These are phyloP conservation scores for Auriscalpium microsporum DNA, from an alignment of 768 basidiomycete species.

Conservation along the genomic window DNA sequence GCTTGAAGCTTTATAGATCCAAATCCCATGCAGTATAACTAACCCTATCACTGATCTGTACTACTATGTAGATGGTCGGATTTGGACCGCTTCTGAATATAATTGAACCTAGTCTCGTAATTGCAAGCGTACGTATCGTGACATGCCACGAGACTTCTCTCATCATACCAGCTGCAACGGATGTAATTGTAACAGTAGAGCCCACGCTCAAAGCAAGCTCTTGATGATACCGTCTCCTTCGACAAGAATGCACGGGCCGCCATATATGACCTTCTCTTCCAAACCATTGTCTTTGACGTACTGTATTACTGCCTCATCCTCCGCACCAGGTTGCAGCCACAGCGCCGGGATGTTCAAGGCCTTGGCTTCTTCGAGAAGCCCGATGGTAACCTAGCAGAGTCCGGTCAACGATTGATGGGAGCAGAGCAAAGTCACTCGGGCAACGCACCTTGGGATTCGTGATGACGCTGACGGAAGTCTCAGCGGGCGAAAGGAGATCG, in stretches of 20 bases:
- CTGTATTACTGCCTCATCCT: conserved; percentile 50
- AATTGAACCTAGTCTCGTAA: too few species aligned
- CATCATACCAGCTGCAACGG: too few species aligned
- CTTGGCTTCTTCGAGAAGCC: conserved; percentile 57
- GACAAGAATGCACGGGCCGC: conserved; percentile 77
- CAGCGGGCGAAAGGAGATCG: conserved; percentile 48
- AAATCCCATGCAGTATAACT: too few species aligned
- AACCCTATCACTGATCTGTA: too few species aligned
- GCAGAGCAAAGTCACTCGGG: not conserved
- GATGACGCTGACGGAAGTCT: conserved; percentile 72
- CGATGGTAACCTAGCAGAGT: conserved; percentile 57
- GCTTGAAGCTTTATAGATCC: too few species aligned
- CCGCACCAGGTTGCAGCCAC: conserved; percentile 89
- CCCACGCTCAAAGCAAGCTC: conserved; percentile 4
- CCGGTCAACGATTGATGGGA: not conserved
- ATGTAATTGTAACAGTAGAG: too few species aligned
- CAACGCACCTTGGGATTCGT: conserved; percentile 58
- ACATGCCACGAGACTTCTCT: too few species aligned
- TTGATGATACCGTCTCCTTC: conserved; percentile 53
- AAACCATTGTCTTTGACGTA: conserved; percentile 63
- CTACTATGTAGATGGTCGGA: too few species aligned
- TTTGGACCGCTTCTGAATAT: too few species aligned
- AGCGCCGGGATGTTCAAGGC: conserved; percentile 63
- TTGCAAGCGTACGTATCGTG: too few species aligned
- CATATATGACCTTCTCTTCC: conserved; percentile 61